Evolutionary conservation across 2,329 filamentous ascomycete species (phyloP), one percentile per base, ranked within the genome.

Genomic region (Diaporthe humulicola): DNA sequence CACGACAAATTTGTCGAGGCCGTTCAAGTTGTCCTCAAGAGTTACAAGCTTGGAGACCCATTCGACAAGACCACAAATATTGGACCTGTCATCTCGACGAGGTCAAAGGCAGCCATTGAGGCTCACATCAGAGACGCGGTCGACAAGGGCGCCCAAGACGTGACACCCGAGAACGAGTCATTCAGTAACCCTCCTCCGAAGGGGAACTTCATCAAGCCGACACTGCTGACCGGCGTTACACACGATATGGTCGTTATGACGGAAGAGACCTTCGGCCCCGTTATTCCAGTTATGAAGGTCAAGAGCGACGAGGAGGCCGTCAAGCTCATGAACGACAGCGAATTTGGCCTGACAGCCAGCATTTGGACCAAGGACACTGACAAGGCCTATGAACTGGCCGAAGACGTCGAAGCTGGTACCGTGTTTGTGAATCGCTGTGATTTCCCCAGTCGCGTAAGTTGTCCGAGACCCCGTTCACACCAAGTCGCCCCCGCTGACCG

Each of bases 391-490:
- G 90, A 94, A 82, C 88, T 98, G 70, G 91, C 93, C 52, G 93
- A 97, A 73, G 88, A 92, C 69, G 91, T 98, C 64, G 96, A 98
- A 82, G 96, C 96, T 60, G 96, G 96, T 56, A 98, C 96, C 2
- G 96, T 98, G 66, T 98, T 98, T 85, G 94, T 98, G 80, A 98
- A 98, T 84, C 91, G 96, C 80, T 95, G 94, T 81, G 96, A 98
- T 84, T 98, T 91, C 83, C 96, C 96, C 64, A 95, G 93, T 82
- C 95, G 96, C 76, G 95, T 96, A 90, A 88, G 94, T 75, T 45
- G 42, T 61, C 45, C 48, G 45, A 77, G 75, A 61, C 70, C 76
- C 76, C 72, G 17, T 54, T 74, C 7, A 52, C 42, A 45, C n/a
- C n/a, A 74, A 69, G 6, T 38, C 56, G 75, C 58, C 79, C 56